A percentile compares a stretch with the other conserved stretches of the same genome.
Evolutionary conservation across 306 rosid genomes (phyloP).

Genomic region (Cucurbita argyrosperma): DNA sequence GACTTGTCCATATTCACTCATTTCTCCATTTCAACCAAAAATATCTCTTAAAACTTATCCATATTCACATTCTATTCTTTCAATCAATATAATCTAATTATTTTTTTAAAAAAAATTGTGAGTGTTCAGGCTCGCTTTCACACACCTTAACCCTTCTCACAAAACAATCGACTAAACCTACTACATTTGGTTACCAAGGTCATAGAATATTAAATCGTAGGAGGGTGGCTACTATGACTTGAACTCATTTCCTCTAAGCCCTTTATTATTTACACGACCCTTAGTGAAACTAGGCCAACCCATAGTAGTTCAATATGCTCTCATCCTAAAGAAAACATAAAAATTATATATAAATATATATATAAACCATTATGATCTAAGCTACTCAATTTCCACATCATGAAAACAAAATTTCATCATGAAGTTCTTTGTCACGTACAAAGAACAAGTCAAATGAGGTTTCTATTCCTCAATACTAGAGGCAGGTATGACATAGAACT

Average conservation of each 20-base stretch:
- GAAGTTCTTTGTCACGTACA: background rate
- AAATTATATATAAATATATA: background rate
- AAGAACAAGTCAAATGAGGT: background rate
- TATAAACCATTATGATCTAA: background rate
- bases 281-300: background rate
- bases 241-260: background rate
- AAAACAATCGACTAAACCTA: background rate
- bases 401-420: background rate
- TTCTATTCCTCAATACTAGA: background rate
- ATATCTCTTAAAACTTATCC: background rate
- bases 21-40: background rate
- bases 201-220: background rate
- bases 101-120: too few relatives aligned
- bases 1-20: too few relatives aligned
- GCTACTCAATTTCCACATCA: background rate
- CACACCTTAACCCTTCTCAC: background rate
- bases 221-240: background rate
- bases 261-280: background rate
- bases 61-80: too few relatives aligned
- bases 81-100: too few relatives aligned
- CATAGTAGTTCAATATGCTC: background rate
- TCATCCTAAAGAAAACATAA: too few relatives aligned
- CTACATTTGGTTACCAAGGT: background rate
- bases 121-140: background rate
- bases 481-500: background rate